Conservation (phyloP, 495 filamentous ascomycete genomes). For the Tetracladium marchalianum region DNA sequence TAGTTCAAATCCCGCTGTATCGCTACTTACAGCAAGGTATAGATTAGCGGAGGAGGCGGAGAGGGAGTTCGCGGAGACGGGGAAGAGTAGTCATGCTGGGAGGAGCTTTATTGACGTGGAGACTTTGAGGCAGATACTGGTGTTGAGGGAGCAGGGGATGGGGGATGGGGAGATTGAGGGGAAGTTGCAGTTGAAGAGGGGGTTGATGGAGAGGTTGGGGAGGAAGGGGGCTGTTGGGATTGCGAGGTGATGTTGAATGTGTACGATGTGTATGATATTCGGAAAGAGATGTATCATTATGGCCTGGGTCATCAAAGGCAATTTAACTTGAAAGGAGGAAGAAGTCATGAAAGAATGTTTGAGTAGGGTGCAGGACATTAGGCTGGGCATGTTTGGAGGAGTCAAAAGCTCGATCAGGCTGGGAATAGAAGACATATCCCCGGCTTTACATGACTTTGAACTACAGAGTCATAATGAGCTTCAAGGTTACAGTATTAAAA, state of each 20-base stretch:
- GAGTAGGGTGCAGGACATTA: no score
- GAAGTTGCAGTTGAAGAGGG: conserved; percentile 44
- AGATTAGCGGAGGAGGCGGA: conserved; percentile 30
- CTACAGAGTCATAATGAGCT: no score
- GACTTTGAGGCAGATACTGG: conserved; percentile 50
- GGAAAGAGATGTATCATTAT: no score
- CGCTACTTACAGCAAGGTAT: conserved; percentile 12
- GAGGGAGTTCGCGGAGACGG: conserved; percentile 35
- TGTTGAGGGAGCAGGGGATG: conserved; percentile 43
- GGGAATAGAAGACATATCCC: no score
- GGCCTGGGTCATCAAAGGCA: no score
- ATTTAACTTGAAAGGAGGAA: no score
- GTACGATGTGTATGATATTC: conserved; percentile 3
- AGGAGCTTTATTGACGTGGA: conserved; percentile 52
- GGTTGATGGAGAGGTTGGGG: conserved; percentile 47
- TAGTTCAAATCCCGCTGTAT: conserved; percentile 12
- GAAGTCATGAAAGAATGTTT: no score
- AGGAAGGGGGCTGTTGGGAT: conserved; percentile 37
- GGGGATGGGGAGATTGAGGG: conserved; percentile 46
- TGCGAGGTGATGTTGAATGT: conserved; percentile 25
- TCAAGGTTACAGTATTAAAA: no score
- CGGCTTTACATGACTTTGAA: no score
- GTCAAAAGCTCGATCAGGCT: no score
- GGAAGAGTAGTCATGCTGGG: conserved; percentile 34
- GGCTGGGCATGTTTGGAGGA: no score